Evolutionary conservation across 1,284 basidiomycete species (phyloP).

Genomic region (Ceratobasidium papillatum): DNA sequence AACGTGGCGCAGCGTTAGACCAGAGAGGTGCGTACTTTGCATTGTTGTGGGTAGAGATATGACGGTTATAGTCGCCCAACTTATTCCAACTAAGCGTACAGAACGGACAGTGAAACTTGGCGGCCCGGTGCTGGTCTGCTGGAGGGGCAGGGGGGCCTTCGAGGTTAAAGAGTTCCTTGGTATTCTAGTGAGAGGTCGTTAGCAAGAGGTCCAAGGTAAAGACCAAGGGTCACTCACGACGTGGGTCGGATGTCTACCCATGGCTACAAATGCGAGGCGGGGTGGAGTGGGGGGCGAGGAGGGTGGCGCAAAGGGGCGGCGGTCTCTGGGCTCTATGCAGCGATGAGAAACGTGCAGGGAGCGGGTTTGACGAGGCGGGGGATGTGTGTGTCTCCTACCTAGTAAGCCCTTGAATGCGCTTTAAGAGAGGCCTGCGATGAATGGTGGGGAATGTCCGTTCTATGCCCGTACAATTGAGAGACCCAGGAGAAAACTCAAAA

Average conservation of each 20-base stretch:
- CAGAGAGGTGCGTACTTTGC: neutral
- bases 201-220: neutral
- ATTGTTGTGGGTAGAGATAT: neutral
- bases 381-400: neutral
- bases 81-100: slow-evolving; percentile 2
- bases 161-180: neutral
- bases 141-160: neutral
- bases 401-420: neutral
- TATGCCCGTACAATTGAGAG: slow-evolving; percentile 6
- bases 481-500: neutral
- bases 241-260: neutral
- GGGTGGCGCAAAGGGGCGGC: neutral
- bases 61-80: neutral
- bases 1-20: neutral
- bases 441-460: neutral
- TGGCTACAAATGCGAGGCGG: neutral
- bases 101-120: neutral
- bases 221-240: neutral
- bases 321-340: slow-evolving; percentile 7
- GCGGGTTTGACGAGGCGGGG: neutral
- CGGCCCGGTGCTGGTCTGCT: neutral
- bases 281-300: neutral
- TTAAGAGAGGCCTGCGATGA: slow-evolving; percentile 12
- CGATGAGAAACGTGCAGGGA: neutral
- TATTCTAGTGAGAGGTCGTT: neutral